Conservation (phyloP, 2,329 filamentous ascomycete species). For the Calonectria pteridis region DNA sequence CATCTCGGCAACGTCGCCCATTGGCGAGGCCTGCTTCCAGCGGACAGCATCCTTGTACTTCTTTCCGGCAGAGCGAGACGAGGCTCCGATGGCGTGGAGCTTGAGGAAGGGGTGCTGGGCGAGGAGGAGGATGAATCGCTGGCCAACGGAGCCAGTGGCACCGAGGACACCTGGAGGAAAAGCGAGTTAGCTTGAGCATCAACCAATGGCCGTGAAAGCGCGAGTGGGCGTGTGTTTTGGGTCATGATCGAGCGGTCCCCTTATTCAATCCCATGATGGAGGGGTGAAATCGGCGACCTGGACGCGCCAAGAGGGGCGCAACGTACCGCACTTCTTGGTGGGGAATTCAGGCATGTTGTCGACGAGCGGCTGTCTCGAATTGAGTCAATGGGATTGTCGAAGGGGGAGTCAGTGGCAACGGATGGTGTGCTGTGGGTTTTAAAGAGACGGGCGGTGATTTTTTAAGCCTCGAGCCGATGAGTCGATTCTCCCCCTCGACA, state of each 20-base stretch:
- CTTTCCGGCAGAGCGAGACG: slow-evolving; percentile 89
- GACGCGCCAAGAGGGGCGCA: background rate
- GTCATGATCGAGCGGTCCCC: background rate
- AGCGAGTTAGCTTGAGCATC: slow-evolving; percentile 19
- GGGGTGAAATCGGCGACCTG: slow-evolving; percentile 19
- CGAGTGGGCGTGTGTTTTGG: slow-evolving; percentile 21
- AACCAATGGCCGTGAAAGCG: background rate
- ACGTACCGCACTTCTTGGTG: slow-evolving; percentile 70
- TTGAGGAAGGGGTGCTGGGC: slow-evolving; percentile 88
- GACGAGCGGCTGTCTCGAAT: background rate
- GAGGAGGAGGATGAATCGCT: slow-evolving; percentile 94
- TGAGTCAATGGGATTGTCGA: background rate
- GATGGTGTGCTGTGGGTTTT: background rate
- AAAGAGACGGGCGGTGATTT: slow-evolving; percentile 26
- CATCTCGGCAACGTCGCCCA: slow-evolving; percentile 83
- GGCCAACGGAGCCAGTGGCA: slow-evolving; percentile 93
- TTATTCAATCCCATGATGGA: slow-evolving; percentile 13
- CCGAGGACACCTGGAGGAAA: slow-evolving; percentile 77
- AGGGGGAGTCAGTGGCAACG: background rate
- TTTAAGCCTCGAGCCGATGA: slow-evolving; percentile 38
- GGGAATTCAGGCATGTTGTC: slow-evolving; percentile 58
- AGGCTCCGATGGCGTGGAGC: slow-evolving; percentile 91
- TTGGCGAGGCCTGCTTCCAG: slow-evolving; percentile 93
- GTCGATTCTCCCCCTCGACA: slow-evolving; percentile 29
- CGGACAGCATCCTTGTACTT: slow-evolving; percentile 93